These are phyloP conservation scores for Exophiala spinifera DNA, from an alignment of 2,329 filamentous ascomycete genomes.

Conservation along the genomic window DNA sequence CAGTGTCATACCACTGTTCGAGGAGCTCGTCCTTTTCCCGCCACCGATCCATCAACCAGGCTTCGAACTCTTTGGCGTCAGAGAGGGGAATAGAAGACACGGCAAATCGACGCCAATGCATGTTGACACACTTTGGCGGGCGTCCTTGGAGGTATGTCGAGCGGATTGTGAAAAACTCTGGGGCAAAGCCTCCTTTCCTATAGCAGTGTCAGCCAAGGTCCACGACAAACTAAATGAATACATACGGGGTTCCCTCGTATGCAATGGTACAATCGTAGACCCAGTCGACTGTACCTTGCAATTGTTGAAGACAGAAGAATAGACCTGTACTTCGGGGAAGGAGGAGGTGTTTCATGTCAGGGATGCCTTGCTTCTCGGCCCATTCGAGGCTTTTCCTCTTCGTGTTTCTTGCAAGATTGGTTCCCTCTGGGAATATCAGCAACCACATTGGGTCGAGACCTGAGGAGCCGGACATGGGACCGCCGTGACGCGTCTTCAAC, in stretches of 20 bases:
- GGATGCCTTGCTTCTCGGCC: slow-evolving; percentile 56
- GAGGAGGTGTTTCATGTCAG: slow-evolving; percentile 58
- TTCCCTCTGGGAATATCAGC: slow-evolving; percentile 64
- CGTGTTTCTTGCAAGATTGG: slow-evolving; percentile 57
- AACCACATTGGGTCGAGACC: slow-evolving; percentile 64
- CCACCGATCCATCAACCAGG: slow-evolving; percentile 85
- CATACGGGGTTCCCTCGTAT: slow-evolving; percentile 89
- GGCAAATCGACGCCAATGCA: slow-evolving; percentile 88
- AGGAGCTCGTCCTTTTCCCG: slow-evolving; percentile 86
- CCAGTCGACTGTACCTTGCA: slow-evolving; percentile 59
- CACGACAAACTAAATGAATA: slow-evolving; percentile 32
- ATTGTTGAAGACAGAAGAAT: slow-evolving; percentile 59
- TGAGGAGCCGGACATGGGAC: slow-evolving; percentile 46
- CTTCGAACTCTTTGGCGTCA: slow-evolving; percentile 69
- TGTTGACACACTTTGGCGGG: slow-evolving; percentile 91
- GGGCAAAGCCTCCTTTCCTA: slow-evolving; percentile 78
- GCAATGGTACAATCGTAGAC: slow-evolving; percentile 81
- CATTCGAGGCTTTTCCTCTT: slow-evolving; percentile 56
- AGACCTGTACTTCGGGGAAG: slow-evolving; percentile 60
- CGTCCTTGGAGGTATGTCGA: slow-evolving; percentile 87
- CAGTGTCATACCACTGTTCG: slow-evolving; percentile 74
- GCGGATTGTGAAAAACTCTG: slow-evolving; percentile 80
- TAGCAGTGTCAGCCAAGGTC: slow-evolving; percentile 22
- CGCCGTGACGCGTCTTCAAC: slow-evolving; percentile 50
- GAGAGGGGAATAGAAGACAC: slow-evolving; percentile 77